A percentile compares a stretch with the other conserved stretches of the same genome.
Evolutionary conservation across 1,284 basidiomycete genomes (phyloP).

Genomic region (Pseudozyma tsukubaensis): DNA sequence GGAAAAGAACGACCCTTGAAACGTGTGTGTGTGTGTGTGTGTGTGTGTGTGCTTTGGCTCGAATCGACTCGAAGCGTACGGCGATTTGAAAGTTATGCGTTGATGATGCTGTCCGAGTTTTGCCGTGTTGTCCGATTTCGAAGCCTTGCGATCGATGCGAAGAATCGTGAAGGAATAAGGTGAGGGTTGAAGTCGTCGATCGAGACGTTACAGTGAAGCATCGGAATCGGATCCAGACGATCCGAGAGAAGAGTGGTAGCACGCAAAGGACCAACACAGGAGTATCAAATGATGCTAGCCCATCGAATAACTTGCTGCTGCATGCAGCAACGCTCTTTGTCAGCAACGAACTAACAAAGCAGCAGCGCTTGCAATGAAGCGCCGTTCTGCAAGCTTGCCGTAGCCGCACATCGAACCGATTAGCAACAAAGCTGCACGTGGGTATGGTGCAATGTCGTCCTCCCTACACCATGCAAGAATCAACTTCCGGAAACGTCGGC

Average conservation of each 20-base stretch:
- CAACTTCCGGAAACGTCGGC: neutral
- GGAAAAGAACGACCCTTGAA: no score
- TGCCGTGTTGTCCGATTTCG: no score
- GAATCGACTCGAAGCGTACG: no score
- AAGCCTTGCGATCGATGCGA: neutral
- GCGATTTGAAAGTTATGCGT: no score
- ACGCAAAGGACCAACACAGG: neutral
- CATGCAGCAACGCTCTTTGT: neutral
- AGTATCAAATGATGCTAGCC: neutral
- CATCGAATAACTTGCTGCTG: neutral
- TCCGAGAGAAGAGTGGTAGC: slow-evolving; percentile 1
- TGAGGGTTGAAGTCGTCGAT: no score
- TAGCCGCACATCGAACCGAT: no score
- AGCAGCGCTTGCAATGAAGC: no score
- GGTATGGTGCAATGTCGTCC: neutral
- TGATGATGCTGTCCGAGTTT: no score
- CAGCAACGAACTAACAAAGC: no score
- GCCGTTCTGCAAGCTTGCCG: no score
- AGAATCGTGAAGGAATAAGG: neutral
- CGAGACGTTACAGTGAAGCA: neutral
- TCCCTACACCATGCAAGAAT: neutral
- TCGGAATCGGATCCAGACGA: slow-evolving; percentile 10
- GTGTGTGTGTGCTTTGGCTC: no score
- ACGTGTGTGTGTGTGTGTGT: no score
- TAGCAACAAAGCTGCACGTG: neutral